Conservation (phyloP, 2,329 filamentous ascomycete species). For the Sarocladium strictum region DNA sequence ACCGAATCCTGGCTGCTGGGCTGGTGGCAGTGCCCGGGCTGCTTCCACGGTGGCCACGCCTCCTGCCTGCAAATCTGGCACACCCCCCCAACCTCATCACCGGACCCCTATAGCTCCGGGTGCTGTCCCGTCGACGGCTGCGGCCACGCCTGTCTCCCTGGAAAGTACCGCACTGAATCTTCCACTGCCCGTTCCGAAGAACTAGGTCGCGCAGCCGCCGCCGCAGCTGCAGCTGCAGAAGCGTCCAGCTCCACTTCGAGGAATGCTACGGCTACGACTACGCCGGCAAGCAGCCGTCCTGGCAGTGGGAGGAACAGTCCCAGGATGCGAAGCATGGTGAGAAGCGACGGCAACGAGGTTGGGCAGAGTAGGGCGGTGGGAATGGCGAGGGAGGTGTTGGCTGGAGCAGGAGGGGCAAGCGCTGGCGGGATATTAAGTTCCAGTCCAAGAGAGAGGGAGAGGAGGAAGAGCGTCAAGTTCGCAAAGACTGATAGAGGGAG, state of each 20-base stretch:
- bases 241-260: not conserved
- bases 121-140: conserved; percentile 62
- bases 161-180: conserved; percentile 45
- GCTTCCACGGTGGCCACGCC: conserved; percentile 56
- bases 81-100: conserved; percentile 24
- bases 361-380: conserved; percentile 56
- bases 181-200: conserved; percentile 43
- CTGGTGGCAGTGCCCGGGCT: conserved; percentile 61
- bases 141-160: conserved; percentile 56
- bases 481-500: conserved; percentile 32
- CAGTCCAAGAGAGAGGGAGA: conserved; percentile 48
- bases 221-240: conserved; percentile 14
- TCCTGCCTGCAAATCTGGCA: conserved; percentile 57
- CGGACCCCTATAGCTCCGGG: conserved; percentile 38
- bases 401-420: conserved; percentile 16
- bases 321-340: conserved; percentile 20
- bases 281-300: not conserved
- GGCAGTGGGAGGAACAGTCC: conserved; percentile 24
- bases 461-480: conserved; percentile 61
- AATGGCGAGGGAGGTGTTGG: conserved; percentile 48
- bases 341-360: conserved; percentile 47
- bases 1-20: conserved; percentile 27
- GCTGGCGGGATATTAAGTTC: conserved; percentile 39
- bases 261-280: conserved; percentile 7
- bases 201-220: conserved; percentile 39